A percentile compares a stretch with the other conserved stretches of the same genome.
Conservation (phyloP, 768 basidiomycete genomes). For the Tubosaeta sp. region DNA sequence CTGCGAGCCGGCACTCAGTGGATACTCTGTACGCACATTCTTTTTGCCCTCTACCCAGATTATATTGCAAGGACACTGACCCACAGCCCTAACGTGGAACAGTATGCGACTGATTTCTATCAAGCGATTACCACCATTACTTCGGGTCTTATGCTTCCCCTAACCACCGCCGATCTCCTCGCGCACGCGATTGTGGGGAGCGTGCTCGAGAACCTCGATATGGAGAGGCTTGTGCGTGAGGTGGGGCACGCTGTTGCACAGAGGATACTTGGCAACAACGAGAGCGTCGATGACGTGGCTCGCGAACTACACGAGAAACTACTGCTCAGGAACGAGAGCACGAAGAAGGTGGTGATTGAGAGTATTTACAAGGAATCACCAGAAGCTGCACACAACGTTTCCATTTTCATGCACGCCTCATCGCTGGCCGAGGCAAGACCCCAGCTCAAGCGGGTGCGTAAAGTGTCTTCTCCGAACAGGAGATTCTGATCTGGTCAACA, state of each 20-base stretch:
- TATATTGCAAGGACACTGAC: constrained; percentile 1
- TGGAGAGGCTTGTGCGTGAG: constrained; percentile 94
- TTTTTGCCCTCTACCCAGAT: constrained; percentile 16
- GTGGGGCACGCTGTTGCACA: constrained; percentile 92
- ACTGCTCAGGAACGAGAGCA: constrained; percentile 89
- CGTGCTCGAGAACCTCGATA: constrained; percentile 95
- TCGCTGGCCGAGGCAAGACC: constrained; percentile 72
- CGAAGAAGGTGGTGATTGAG: constrained; percentile 94
- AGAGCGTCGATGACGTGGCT: constrained; percentile 96
- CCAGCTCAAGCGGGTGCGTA: constrained; percentile 69
- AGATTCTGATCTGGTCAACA: constrained; percentile 29
- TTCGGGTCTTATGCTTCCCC: constrained; percentile 92
- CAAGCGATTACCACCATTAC: constrained; percentile 90
- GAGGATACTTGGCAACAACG: constrained; percentile 87
- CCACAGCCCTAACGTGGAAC: constrained; percentile 10
- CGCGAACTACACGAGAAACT: constrained; percentile 90
- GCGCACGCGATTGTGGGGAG: constrained; percentile 95
- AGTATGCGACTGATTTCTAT: constrained; percentile 94
- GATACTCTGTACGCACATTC: constrained; percentile 65
- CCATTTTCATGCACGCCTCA: constrained; percentile 72
- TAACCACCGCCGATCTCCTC: constrained; percentile 92
- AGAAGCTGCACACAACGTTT: constrained; percentile 86
- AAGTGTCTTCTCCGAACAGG: not conserved
- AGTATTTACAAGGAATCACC: constrained; percentile 93
- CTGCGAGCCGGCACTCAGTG: constrained; percentile 93